These are phyloP conservation scores for Malbranchea cinnamomea DNA, from an alignment of 2,329 filamentous ascomycete species.

Conservation along the genomic window DNA sequence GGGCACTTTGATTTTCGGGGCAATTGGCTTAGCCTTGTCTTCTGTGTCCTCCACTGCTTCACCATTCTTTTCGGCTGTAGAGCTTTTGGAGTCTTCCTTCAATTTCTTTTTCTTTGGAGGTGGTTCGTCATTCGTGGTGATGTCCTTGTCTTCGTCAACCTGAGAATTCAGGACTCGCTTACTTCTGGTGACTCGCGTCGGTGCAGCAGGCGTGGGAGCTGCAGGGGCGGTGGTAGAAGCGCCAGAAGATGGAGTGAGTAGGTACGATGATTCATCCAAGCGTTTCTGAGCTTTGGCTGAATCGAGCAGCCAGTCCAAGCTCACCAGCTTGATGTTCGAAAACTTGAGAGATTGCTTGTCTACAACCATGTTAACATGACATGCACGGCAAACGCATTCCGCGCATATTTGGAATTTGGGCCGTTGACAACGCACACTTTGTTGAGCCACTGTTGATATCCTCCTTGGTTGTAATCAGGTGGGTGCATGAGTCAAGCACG, in stretches of 20 bases:
- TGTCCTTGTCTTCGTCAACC: slow-evolving; percentile 9
- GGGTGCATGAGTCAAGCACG: slow-evolving; percentile 21
- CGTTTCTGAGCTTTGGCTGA: slow-evolving; percentile 31
- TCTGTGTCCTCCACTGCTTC: not conserved
- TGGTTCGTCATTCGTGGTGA: slow-evolving; percentile 13
- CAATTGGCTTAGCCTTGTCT: slow-evolving; percentile 1
- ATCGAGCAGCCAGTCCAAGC: slow-evolving; percentile 47
- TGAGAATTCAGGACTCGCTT: slow-evolving; percentile 14
- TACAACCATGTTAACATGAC: slow-evolving; percentile 7
- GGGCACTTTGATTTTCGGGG: slow-evolving; percentile 27
- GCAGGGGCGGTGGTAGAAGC: slow-evolving; percentile 2
- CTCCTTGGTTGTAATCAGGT: slow-evolving; percentile 23
- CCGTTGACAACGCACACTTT: slow-evolving; percentile 18
- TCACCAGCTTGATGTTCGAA: slow-evolving; percentile 40
- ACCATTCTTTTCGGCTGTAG: slow-evolving; percentile 1
- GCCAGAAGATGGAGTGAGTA: slow-evolving; percentile 13
- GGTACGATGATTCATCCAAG: slow-evolving; percentile 25
- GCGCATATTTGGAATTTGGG: slow-evolving; percentile 1
- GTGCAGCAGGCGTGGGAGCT: slow-evolving; percentile 5
- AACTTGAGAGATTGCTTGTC: slow-evolving; percentile 32
- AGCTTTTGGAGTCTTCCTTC: slow-evolving; percentile 22
- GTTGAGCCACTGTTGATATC: slow-evolving; percentile 21
- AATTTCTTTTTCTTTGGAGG: slow-evolving; percentile 26
- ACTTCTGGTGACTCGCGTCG: slow-evolving; percentile 7
- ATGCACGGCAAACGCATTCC: slow-evolving; percentile 5